A percentile compares a stretch with the other conserved stretches of the same genome.
Evolutionary conservation across 148 eudicot species (phyloP).

Genomic region (Pharnaceum exiguum): DNA sequence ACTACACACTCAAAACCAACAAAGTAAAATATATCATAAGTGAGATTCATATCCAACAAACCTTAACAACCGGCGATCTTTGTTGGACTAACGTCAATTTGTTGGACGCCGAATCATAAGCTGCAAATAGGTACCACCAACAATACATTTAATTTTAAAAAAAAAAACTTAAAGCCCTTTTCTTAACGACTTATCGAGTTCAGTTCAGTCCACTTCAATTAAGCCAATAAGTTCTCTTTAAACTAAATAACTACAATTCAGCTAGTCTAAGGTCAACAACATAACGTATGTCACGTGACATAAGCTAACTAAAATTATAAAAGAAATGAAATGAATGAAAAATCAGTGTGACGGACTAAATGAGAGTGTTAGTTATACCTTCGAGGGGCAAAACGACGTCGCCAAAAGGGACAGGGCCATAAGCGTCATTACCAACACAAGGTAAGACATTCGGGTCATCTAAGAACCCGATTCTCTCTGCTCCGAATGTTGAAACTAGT

Average conservation of each 20-base stretch:
- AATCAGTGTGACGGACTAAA: too few species aligned
- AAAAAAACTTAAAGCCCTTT: too few species aligned
- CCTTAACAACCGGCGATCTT: constrained; percentile 90
- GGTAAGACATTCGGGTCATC: constrained; percentile 86
- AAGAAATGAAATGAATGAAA: not conserved
- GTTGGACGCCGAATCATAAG: constrained; percentile 48
- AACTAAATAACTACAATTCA: not conserved
- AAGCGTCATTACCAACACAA: constrained; percentile 93
- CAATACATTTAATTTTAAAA: not conserved
- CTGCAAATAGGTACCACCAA: constrained; percentile 36
- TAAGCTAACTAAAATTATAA: too few species aligned
- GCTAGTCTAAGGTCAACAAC: not conserved
- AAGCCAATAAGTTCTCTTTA: too few species aligned
- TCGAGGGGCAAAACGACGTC: constrained; percentile 80
- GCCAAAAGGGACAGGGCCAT: constrained; percentile 58
- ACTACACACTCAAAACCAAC: too few species aligned
- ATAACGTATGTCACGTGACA: too few species aligned
- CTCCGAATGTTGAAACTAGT: constrained; percentile 51
- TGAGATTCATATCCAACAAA: constrained; percentile 12
- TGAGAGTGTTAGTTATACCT: constrained; percentile 38
- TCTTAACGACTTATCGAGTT: too few species aligned
- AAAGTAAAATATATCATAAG: not conserved
- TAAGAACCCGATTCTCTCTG: constrained; percentile 64
- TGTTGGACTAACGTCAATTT: constrained; percentile 66
- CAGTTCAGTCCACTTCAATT: too few species aligned